Base-by-base conservation (phyloP, 148 eudicot genomes). In the Heliamphora exappendiculata region DNA sequence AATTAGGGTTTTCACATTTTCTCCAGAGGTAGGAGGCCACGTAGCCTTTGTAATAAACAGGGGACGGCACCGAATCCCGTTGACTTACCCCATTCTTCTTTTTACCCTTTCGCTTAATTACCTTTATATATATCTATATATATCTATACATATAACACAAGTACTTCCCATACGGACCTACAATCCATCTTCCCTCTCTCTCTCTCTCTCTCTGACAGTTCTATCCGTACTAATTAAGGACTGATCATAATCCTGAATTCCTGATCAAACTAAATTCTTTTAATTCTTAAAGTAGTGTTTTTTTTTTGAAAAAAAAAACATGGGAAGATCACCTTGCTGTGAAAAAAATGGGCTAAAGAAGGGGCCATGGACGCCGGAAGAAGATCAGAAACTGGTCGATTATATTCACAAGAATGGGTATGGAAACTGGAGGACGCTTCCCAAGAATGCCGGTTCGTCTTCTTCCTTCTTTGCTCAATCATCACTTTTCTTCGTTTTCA, bases 361-460 rank as follows among this genome's bases (percentile, higher is more conserved):
- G 55, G 98, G 98, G 37, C 97, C 98, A 59, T 94, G 98, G 98
- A 94, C 98, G 31, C 87, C 96, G 7, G 98, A 94, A 53, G 98
- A 94, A 78, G 98, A 94, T 72, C 87, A 90, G 72, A 92, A 88
- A 70, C 98, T 94, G 49, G 65, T 86, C 64, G 90, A 89, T 81
- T 90, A 89, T 68, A 90, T 94, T 68, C 93, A 94, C 28, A 88
- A 89, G 54, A 80, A 90, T 87, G 97, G 97, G 73, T 90, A 84
- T 83, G 97, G 98, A 29, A 92, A 94, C 58, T 94, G 98, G 98
- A 86, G 98, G 81, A 90, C 91, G 34, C 97, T 94, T 76, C 97
- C 98, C 2, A 94, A 94, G 77, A 94, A 94, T 85, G 98, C 98
- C 59, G 98, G 98, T 94, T 80, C 19, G 67, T 62, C 16, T 31